Base-by-base conservation (phyloP, 176 grass and related monocot species). In the Oryza longistaminata region DNA sequence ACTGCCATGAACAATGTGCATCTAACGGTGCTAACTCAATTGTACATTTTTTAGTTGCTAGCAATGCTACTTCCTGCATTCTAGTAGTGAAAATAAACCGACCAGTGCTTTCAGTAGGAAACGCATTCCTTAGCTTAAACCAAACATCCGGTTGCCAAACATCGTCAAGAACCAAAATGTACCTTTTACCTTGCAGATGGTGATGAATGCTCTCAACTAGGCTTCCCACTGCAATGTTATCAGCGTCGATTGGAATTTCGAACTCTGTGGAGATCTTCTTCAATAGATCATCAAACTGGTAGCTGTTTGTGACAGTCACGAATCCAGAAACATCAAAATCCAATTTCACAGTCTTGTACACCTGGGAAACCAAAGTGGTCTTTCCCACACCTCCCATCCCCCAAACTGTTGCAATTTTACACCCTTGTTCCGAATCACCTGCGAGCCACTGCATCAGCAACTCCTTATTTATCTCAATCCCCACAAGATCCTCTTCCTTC, bases 341-440 rank as follows among this genome's bases (percentile, higher is more conserved):
- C 26, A 34, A 13, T 22, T 78, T 78, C 37, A 78, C 26, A 42
- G 24, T 29, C 19, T 65, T 78, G n/a, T 65, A 78, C 5, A 78
- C 60, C 45, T 78, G 76, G 10, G 58, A n/a, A 44, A 78, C 58
- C 25, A 78, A 52, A 15, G 60, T 78, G 25, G 76, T 65, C 76
- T 77, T 77, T 15, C 75, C 75, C 6, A 77, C 34, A 37, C 53
- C 75, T 39, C 75, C 75, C 75, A 77, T 78, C 58, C 37, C 76
- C 76, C 55, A 78, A 26, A 65, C 35, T 0, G 60, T 42, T 19
- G 64, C 26, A n/a, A 78, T 7, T 39, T 40, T 64, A 10, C 43
- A 13, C 4, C 46, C n/a, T 8, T 81, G 44, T 21, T 21, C 13
- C 46, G 11, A 14, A 48, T 70, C 78, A 68, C 46, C 65, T 33